Conservation (phyloP, 495 filamentous ascomycete species). For the Lindgomyces ingoldianus region DNA sequence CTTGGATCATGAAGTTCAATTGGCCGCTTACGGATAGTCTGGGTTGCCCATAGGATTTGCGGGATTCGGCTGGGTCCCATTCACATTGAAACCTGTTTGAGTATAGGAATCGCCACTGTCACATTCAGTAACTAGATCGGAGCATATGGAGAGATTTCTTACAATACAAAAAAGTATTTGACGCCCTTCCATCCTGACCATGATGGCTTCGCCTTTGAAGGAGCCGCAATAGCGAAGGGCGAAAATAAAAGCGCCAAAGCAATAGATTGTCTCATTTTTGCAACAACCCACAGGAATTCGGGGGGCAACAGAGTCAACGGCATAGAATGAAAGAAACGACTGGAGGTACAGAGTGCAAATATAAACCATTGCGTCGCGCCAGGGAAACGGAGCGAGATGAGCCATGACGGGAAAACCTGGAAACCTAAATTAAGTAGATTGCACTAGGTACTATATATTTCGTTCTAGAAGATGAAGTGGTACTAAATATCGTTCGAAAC, state of each 20-base stretch:
- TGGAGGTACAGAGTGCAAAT: too few relatives aligned
- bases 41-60: conserved; percentile 79
- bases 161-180: conserved; percentile 57
- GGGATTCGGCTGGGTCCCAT: conserved; percentile 59
- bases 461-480: not conserved
- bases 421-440: conserved; percentile 16
- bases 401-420: conserved; percentile 20
- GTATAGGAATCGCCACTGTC: conserved; percentile 64
- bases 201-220: not conserved
- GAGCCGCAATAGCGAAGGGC: conserved; percentile 2
- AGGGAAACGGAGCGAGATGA: too few relatives aligned
- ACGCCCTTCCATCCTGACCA: conserved; percentile 54
- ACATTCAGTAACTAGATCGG: conserved; percentile 15
- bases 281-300: too few relatives aligned
- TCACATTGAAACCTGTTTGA: conserved; percentile 65
- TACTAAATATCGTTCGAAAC: not conserved
- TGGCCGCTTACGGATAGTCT: conserved; percentile 50
- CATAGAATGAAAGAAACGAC: too few relatives aligned
- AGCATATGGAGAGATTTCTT: too few relatives aligned
- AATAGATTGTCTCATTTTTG: conserved; percentile 5
- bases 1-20: not conserved
- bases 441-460: conserved; percentile 10
- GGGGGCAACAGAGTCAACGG: too few relatives aligned
- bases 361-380: too few relatives aligned
- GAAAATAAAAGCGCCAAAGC: conserved; percentile 1